Percentiles rank a stretch among this genome's conserved stretches.
phyloP scores from a whole-genome alignment of 495 filamentous ascomycete species.

The Neurospora sp. region DNA sequence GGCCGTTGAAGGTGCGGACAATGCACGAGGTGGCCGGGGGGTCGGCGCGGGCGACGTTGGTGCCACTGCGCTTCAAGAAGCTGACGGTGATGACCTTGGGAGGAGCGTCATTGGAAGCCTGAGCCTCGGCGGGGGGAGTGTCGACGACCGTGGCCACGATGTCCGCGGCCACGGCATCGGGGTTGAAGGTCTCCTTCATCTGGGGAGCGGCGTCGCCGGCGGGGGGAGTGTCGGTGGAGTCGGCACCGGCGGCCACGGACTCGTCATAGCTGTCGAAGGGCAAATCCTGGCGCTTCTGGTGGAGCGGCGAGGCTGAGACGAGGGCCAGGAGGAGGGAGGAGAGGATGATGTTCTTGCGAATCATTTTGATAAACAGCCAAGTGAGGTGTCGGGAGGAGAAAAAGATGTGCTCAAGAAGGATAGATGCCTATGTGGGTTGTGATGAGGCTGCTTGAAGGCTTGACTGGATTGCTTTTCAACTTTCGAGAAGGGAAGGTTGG shows the following conservation, averaged over 20 bases:
- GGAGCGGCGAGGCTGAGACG: constrained; percentile 1
- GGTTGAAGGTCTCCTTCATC: not conserved
- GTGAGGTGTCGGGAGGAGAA: not conserved
- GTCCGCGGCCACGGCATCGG: not conserved
- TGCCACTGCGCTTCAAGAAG: not conserved
- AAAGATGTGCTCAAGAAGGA: not conserved
- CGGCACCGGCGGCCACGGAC: not conserved
- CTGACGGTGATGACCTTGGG: not conserved
- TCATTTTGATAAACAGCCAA: constrained; percentile 1
- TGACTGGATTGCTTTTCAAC: not conserved
- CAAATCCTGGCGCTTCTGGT: constrained; percentile 4
- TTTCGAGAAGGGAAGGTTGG: not conserved
- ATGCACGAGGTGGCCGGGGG: constrained; percentile 2
- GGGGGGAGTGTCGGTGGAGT: not conserved
- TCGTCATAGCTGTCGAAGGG: constrained; percentile 1
- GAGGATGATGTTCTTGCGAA: not conserved
- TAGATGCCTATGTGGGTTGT: not conserved
- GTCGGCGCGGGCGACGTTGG: not conserved
- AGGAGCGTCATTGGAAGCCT: not conserved
- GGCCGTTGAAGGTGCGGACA: constrained; percentile 11
- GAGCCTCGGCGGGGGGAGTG: not conserved
- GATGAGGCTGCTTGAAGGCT: not conserved
- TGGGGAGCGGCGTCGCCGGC: constrained; percentile 2
- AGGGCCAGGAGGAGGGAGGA: constrained; percentile 7
- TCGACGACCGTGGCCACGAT: not conserved